Evolutionary conservation across 345 rosid genomes (phyloP).

Genomic region (Cardamine resedifolia): DNA sequence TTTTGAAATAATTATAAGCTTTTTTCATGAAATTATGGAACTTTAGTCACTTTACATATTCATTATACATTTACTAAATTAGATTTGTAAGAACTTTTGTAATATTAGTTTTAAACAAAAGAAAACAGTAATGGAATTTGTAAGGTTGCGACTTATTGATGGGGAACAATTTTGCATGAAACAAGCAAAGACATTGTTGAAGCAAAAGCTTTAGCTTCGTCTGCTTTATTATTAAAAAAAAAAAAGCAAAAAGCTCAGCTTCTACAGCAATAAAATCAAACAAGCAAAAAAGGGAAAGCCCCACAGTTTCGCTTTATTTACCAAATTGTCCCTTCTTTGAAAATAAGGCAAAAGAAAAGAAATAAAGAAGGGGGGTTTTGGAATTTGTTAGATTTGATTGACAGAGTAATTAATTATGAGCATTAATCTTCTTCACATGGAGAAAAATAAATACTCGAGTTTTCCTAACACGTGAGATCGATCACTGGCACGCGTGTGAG

Average conservation of each 20-base stretch:
- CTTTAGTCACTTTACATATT: neutral
- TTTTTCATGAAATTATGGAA: neutral
- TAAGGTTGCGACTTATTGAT: neutral
- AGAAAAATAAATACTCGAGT: neutral
- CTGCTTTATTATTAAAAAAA: slow-evolving; percentile 27
- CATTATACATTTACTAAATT: neutral
- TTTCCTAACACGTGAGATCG: slow-evolving; percentile 26
- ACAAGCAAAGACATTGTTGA: slow-evolving; percentile 25
- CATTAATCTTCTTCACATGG: slow-evolving; percentile 37
- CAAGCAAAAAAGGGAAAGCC: slow-evolving; percentile 2
- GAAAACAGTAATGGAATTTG: neutral
- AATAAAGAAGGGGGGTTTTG: neutral
- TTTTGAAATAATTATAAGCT: neutral
- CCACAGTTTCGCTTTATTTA: slow-evolving; percentile 22
- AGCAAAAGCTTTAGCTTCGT: slow-evolving; percentile 19
- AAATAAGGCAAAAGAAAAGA: too few species aligned
- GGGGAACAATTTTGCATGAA: slow-evolving; percentile 33
- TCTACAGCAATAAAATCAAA: slow-evolving; percentile 18
- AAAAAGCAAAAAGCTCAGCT: slow-evolving; percentile 20
- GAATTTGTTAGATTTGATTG: slow-evolving; percentile 12
- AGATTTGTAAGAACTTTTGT: neutral
- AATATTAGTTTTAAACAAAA: too few species aligned
- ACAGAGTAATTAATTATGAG: slow-evolving; percentile 25
- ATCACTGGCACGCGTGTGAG: slow-evolving; percentile 27
- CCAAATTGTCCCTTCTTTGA: slow-evolving; percentile 4